Base-by-base conservation (phyloP, 225 moss, liverwort and hornwort species). In the Marchantia polymorpha region DNA sequence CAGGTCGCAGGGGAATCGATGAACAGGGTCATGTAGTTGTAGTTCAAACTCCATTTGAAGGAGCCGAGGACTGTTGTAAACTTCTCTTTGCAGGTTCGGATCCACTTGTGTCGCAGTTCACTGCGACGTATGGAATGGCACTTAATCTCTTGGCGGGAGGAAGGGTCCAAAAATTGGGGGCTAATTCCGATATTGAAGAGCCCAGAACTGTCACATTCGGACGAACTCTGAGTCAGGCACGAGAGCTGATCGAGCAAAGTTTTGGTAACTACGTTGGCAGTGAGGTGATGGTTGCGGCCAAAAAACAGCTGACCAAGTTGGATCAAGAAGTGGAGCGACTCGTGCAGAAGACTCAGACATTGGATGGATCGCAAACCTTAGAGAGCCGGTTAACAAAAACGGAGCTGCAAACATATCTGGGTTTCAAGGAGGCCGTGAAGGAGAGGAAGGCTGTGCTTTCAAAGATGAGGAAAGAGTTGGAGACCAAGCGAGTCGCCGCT, bases 61-160 rank as follows among this genome's bases (percentile, higher is more conserved):
- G 97, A 73, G 91, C 97, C 69, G 94, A 93, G 78, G 91, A 93
- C 30, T 94, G 94, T 82, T 99, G 97, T 82, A 94, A 90, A 80
- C 86, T 99, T 67, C 90, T 99, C 52, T 94, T 99, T 81, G 88
- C 93, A 25, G 97, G 97, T 73, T 85, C 92, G 12, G 94, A 99
- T 77, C 94, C 97, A 47, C 90, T 94, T 39, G 91, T 99, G 67
- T 99, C 94, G 47, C 97, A 94, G 64, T 99, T 99, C 86, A 92
- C 93, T n/a, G 94, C 97, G 66, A 99, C 97, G 19, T 99, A 99
- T 72, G 97, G 97, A 73, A 94, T 99, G 97, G 97, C 94, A 52
- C 87, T 99, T 30, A 99, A 99, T 85, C 90, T 99, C 46, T 78
- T 99, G 84, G 97, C 94, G 52, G 96, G 92, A 88, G 96, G 91